Base-by-base conservation (phyloP, 2,329 filamentous ascomycete species). In the Pestalotiopsis sp. region DNA sequence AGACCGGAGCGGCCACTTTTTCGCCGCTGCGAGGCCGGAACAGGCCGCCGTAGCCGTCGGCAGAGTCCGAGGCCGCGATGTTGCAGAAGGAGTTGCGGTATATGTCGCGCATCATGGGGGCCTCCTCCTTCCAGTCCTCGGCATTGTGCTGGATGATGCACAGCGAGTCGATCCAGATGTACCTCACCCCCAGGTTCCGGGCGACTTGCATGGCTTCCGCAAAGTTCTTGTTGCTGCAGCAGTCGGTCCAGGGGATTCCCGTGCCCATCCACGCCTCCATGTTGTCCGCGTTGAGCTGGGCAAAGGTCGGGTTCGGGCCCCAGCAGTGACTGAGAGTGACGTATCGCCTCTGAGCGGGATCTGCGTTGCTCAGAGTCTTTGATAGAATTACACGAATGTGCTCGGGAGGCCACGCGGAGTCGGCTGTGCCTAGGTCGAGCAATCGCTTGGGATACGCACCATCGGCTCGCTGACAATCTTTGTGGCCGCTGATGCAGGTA, bases 21-120 rank as follows among this genome's bases (percentile, higher is more conserved):
- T 20, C 12, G 25, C 14, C 20, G 36, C 17, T 45, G 5, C 64
- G 25, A n/a, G 14, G 11, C 2, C 64, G 64, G 20, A 59, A 66
- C 23, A 66, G 56, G 14, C 64, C 64, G 27, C 64, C 56, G 9
- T 41, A 17, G 9, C 56, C 36, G 9, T 66, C 56, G 2, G 14
- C 52, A n/a, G 17, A 23, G 20, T 39, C 52, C 20, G 56, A 27
- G n/a, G 64, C 64, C 17, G 64, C 64, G 4, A 60, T 39, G 23
- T 59, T 66, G 64, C 64, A 66, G 14, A 59, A 60, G 20, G 64
- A 66, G 20, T 66, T 66, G 64, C 64, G 64, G n/a, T 66, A 66
- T 7, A 66, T 38, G n/a, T 45, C 17, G n/a, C 39, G 64, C 64
- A 66, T 66, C 52, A 59, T 20, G 17, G 17, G 64, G 0, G 17